Base-by-base conservation (phyloP, 2,329 filamentous ascomycete genomes). In the Pyrenochaeta sp. region DNA sequence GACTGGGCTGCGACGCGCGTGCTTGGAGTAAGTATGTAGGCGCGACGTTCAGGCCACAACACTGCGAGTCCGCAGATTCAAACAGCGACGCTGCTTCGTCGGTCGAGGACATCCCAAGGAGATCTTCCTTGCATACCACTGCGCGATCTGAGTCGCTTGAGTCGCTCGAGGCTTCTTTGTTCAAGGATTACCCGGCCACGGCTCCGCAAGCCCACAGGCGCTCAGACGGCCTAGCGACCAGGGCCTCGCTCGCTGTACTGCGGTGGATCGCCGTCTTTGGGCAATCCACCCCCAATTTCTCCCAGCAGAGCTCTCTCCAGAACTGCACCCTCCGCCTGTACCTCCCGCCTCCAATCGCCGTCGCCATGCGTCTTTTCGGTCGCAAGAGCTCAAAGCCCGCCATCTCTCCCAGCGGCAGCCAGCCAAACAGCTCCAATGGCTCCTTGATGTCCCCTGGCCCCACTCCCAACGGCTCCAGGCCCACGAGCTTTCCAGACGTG, bases 401-500 rank as follows among this genome's bases (percentile, higher is more conserved):
- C 64, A 68, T 72, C 57, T 70, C 73, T n/a, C 69, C 70, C 51
- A 58, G 58, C 59, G 69, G 73, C 55, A 75, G 74, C 64, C 77
- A 78, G 57, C 79, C 78, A 36, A 78, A 78, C 67, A 74, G 66
- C 56, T 80, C 81, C 60, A 85, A 80, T 70, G 79, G 79, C 57
- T 84, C 82, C 10, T 72, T 84, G 61, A 83, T 80, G 66, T 84
- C 83, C 10, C 82, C 84, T 53, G 77, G 65, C 79, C 83, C 64
- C 56, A 74, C 78, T 48, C 75, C 65, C 69, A 77, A 72, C 71
- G 79, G 69, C 71, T 76, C 74, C 55, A 71, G 74, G 66, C 72
- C 71, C 54, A 72, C 72, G 60, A 72, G 82, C 58, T 85, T 93
- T 66, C 88, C 90, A 67, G 91, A 93, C 77, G 84, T 96, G 71